These are phyloP conservation scores for Kokia cookei DNA, from an alignment of 441 rosid species.

Conservation along the genomic window DNA sequence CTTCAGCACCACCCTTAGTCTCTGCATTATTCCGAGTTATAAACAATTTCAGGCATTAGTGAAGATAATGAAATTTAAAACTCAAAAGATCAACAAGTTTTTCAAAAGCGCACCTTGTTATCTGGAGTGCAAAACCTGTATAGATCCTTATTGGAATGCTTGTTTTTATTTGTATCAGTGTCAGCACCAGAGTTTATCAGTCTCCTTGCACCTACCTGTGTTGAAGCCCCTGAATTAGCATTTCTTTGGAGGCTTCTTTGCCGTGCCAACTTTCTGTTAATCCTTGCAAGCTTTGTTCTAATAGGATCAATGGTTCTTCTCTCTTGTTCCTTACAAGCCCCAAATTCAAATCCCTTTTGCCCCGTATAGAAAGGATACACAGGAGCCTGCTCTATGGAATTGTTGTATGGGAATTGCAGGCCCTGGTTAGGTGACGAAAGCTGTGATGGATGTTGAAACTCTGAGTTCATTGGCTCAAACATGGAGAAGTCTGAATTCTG, in stretches of 20 bases:
- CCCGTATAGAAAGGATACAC: conserved; percentile 15
- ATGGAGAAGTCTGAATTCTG: conserved; percentile 18
- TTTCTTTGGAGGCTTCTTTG: conserved; percentile 37
- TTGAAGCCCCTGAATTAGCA: conserved; percentile 19
- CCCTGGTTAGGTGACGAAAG: conserved; percentile 11
- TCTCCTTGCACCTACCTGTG: conserved; percentile 24
- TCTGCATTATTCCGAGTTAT: conserved; percentile 31
- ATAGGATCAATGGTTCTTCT: conserved; percentile 28
- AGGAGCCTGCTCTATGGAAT: conserved; percentile 15
- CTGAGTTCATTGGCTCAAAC: conserved; percentile 21
- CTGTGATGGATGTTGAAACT: conserved; percentile 16
- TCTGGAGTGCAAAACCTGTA: conserved; percentile 35
- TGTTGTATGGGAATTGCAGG: conserved; percentile 15
- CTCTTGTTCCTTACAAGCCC: conserved; percentile 17
- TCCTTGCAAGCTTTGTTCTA: conserved; percentile 54
- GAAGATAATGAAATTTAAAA: background rate
- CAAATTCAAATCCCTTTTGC: conserved; percentile 21
- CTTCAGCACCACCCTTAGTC: conserved; percentile 40
- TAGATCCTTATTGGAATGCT: conserved; percentile 13
- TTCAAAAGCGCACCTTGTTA: conserved; percentile 35
- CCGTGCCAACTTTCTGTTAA: conserved; percentile 55
- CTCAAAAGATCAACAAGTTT: background rate
- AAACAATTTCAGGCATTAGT: background rate
- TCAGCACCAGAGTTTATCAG: conserved; percentile 9
- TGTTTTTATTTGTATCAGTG: background rate